A percentile compares a stretch with the other conserved stretches of the same genome.
phyloP scores from a whole-genome alignment of 1,139 yeast species.

The Lodderomyces oxycetoniae region DNA sequence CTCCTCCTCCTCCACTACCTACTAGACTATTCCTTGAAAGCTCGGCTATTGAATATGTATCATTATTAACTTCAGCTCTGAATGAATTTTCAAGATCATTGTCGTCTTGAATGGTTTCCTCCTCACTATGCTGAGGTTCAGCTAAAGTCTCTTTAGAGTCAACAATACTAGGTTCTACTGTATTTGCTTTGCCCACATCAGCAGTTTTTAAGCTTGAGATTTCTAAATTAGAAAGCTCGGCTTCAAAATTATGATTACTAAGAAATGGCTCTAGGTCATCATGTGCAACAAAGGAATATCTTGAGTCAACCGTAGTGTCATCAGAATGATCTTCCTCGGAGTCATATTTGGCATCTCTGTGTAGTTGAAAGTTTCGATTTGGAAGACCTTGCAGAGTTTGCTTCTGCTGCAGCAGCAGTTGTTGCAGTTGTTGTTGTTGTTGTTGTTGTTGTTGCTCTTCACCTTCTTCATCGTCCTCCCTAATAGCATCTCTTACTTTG shows the following conservation, averaged over 20 bases:
- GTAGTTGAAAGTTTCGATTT: conserved; percentile 3
- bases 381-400: not conserved
- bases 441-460: no score
- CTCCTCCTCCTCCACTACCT: not conserved
- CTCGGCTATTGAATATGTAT: conserved; percentile 19
- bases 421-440: no score
- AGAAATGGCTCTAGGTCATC: not conserved
- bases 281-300: conserved; percentile 12
- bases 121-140: conserved; percentile 4
- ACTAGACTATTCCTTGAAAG: conserved; percentile 1
- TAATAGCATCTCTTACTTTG: conserved; percentile 13
- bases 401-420: no score
- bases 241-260: conserved; percentile 13
- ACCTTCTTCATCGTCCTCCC: conserved; percentile 11
- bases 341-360: conserved; percentile 17
- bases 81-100: conserved; percentile 6
- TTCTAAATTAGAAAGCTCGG: conserved; percentile 29
- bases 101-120: conserved; percentile 5
- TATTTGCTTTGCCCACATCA: conserved; percentile 25
- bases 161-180: conserved; percentile 23
- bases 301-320: conserved; percentile 21
- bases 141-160: conserved; percentile 28
- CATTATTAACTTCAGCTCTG: conserved; percentile 9
- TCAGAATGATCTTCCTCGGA: conserved; percentile 22
- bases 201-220: conserved; percentile 31